These are phyloP conservation scores for Acanthamoeba sp. DNA, from an alignment of 208 protist genomes.

Conservation along the genomic window DNA sequence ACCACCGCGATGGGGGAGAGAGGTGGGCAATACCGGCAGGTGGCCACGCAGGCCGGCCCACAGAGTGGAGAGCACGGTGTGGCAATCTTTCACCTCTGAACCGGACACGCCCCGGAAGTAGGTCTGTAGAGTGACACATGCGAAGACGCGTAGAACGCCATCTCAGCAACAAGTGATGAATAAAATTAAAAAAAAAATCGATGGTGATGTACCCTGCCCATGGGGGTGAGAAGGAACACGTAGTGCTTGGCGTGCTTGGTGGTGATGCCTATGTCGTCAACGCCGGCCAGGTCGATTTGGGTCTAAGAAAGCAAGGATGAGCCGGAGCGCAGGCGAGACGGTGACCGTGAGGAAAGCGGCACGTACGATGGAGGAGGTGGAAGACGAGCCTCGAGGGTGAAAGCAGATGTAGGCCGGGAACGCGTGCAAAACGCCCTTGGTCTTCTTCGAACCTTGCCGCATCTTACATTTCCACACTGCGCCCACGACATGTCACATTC, in stretches of 20 bases:
- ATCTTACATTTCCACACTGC: conserved; percentile 27
- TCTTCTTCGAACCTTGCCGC: neutral
- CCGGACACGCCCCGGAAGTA: neutral
- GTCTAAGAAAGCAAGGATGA: neutral
- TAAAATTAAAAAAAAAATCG: neutral
- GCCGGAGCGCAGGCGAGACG: neutral
- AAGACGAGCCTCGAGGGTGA: neutral
- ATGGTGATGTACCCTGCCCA: neutral
- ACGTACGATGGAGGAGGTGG: neutral
- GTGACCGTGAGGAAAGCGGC: neutral
- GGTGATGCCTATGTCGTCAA: neutral
- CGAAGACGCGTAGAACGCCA: neutral
- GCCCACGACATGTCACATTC: no score
- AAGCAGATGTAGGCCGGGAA: conserved; percentile 8
- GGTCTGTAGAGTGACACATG: neutral
- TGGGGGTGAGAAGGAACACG: neutral
- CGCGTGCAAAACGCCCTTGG: neutral
- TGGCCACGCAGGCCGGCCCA: neutral
- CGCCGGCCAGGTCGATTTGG: neutral
- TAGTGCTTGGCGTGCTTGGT: neutral
- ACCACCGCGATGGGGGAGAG: no score
- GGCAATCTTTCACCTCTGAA: neutral
- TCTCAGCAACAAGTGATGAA: no score
- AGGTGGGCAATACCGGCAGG: no score
- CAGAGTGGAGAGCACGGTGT: neutral